phyloP scores from a whole-genome alignment of 148 eudicot species.

The Vaccinium corymbosum region DNA sequence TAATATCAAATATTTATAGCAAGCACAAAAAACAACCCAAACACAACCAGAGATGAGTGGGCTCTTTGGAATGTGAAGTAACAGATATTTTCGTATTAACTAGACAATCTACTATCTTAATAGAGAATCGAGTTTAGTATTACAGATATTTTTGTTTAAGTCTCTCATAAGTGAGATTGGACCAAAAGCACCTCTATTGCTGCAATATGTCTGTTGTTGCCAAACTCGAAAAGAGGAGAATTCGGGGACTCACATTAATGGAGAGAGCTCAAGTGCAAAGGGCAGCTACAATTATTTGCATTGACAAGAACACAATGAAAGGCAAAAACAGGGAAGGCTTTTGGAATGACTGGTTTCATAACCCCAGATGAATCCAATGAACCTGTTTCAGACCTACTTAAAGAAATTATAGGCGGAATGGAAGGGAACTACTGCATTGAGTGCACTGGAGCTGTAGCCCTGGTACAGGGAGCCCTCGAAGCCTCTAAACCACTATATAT shows the following conservation, averaged over 20 bases:
- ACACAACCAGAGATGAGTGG: no score
- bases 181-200: neutral
- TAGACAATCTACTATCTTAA: no score
- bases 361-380: constrained; percentile 13
- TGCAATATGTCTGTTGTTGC: neutral
- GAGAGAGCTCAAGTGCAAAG: no score
- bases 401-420: no score
- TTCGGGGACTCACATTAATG: neutral
- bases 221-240: neutral
- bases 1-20: no score
- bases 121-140: neutral
- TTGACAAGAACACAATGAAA: no score
- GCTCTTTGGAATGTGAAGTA: no score
- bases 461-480: constrained; percentile 39
- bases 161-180: neutral
- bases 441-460: constrained; percentile 39
- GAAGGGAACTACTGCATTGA: constrained; percentile 51
- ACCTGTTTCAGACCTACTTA: neutral
- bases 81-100: no score
- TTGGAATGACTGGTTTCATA: no score
- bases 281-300: no score
- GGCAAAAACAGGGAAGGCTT: no score
- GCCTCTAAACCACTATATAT: constrained; percentile 39
- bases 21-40: no score
- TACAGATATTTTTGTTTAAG: neutral